Evolutionary conservation across 192 early-diverging fungal genomes (phyloP).

Genomic region (Spinellus fusiger): DNA sequence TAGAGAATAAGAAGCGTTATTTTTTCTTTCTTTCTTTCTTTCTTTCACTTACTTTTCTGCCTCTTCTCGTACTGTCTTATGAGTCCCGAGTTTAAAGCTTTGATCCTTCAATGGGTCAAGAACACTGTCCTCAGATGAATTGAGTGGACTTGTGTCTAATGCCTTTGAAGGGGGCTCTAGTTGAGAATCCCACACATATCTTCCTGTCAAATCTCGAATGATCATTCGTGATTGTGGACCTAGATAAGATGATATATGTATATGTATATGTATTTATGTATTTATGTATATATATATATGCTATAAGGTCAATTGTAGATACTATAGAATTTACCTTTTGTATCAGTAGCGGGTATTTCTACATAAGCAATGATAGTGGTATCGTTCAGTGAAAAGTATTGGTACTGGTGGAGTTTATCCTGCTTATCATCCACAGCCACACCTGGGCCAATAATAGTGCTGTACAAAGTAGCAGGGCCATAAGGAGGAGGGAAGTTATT

Average conservation of each 20-base stretch:
- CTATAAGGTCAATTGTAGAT: background rate
- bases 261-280: background rate
- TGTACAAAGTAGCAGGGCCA: constrained; percentile 47
- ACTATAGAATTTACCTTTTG: constrained; percentile 26
- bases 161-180: constrained; percentile 31
- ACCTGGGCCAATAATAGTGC: constrained; percentile 36
- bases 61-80: no score
- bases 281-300: background rate
- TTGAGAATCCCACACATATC: constrained; percentile 75
- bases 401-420: constrained; percentile 42
- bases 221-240: constrained; percentile 51
- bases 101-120: no score
- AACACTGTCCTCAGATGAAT: no score
- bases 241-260: constrained; percentile 14
- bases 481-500: constrained; percentile 56
- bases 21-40: no score
- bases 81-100: no score
- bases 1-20: no score
- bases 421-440: constrained; percentile 28
- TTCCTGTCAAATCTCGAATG: constrained; percentile 70
- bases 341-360: constrained; percentile 48
- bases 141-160: no score
- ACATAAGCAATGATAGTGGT: constrained; percentile 65
- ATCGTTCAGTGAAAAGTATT: constrained; percentile 72
- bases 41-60: no score